These are phyloP conservation scores for Picea glauca DNA, from an alignment of 75 land plant genomes.

Conservation along the genomic window DNA sequence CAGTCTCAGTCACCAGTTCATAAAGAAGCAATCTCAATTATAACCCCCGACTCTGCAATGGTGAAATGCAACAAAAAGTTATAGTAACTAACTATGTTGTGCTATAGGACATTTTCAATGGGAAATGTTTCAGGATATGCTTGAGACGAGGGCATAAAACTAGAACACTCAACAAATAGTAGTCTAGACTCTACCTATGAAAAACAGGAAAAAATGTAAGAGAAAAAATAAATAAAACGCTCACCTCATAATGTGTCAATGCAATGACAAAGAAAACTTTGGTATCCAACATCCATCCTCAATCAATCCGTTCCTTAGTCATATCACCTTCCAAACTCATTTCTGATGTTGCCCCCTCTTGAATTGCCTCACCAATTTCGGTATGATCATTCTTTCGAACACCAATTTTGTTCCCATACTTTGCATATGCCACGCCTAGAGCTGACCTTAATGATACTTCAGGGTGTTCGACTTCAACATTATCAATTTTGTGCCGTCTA, in stretches of 20 bases:
- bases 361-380: neutral
- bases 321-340: neutral
- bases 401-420: conserved; percentile 28
- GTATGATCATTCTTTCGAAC: neutral
- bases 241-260: neutral
- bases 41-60: neutral
- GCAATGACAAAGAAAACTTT: neutral
- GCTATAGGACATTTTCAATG: neutral
- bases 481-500: conserved; percentile 6
- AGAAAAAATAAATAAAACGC: neutral
- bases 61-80: neutral
- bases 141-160: neutral
- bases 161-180: neutral
- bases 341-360: neutral
- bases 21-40: neutral
- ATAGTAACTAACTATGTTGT: neutral
- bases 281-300: neutral
- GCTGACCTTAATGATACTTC: conserved; percentile 55
- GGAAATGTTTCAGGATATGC: neutral
- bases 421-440: conserved; percentile 64
- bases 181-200: neutral
- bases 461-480: conserved; percentile 31
- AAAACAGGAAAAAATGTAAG: neutral
- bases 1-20: neutral
- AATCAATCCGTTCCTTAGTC: neutral